A percentile compares a stretch with the other conserved stretches of the same genome.
phyloP scores from a whole-genome alignment of 768 basidiomycete species.

The Cyclocybe aegerita region DNA sequence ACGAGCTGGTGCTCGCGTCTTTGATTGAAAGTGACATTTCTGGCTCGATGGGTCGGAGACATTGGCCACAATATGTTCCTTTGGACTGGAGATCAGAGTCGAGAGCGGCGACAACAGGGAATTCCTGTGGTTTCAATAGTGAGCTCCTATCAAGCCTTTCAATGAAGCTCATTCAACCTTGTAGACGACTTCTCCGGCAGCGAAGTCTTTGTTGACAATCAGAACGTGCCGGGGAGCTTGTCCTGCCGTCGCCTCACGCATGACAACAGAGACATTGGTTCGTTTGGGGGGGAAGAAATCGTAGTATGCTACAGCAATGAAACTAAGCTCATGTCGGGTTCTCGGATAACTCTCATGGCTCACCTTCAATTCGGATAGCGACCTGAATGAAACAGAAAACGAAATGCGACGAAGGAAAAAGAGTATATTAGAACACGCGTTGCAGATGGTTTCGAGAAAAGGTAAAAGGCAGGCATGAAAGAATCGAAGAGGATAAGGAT shows the following conservation, averaged over 20 bases:
- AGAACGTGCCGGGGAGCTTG: conserved; percentile 50
- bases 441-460: conserved; percentile 19
- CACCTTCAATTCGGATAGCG: conserved; percentile 72
- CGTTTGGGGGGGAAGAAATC: conserved; percentile 72
- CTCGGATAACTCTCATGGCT: conserved; percentile 32
- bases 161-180: conserved; percentile 39
- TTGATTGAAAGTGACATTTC: conserved; percentile 41
- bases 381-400: conserved; percentile 43
- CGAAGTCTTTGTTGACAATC: conserved; percentile 65
- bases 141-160: background rate
- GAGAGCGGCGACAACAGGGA: conserved; percentile 67
- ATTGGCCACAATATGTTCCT: conserved; percentile 73
- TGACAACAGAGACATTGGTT: conserved; percentile 65
- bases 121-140: conserved; percentile 50
- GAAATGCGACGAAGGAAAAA: conserved; percentile 33
- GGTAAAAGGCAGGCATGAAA: conserved; percentile 25
- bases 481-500: conserved; percentile 12
- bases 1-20: conserved; percentile 51
- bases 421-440: conserved; percentile 64
- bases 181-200: conserved; percentile 75
- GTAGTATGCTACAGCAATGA: conserved; percentile 63
- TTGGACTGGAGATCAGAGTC: conserved; percentile 70
- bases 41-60: conserved; percentile 58
- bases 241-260: conserved; percentile 26
- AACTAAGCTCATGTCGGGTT: conserved; percentile 7